Percentiles rank a stretch among this genome's conserved stretches.
These are phyloP conservation scores for Mucor ambiguus DNA, from an alignment of 371 early-diverging fungal species.

Conservation along the genomic window DNA sequence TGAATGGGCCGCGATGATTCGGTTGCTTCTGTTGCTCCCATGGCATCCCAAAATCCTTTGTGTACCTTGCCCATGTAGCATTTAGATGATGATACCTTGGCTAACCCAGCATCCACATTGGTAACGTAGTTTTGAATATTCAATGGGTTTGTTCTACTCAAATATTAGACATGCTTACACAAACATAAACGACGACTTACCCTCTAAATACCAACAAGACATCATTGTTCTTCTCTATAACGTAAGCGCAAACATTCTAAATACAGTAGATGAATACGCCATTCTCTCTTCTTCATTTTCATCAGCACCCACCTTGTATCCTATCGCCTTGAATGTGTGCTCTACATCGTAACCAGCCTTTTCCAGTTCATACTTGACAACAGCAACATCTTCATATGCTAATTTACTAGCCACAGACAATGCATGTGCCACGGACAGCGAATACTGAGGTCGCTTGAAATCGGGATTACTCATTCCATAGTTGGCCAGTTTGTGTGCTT, in stretches of 20 bases:
- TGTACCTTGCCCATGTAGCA: constrained; percentile 52
- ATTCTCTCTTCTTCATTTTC: neutral
- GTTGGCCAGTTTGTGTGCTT: neutral
- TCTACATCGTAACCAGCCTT: constrained; percentile 54
- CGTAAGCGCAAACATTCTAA: constrained; percentile 58
- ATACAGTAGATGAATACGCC: neutral
- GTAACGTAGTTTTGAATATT: constrained; percentile 63
- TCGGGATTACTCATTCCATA: constrained; percentile 3
- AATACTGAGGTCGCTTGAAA: constrained; percentile 39
- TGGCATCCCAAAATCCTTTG: constrained; percentile 59
- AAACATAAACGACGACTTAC: constrained; percentile 9
- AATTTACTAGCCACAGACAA: constrained; percentile 56
- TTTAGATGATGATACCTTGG: constrained; percentile 25
- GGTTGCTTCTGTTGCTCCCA: constrained; percentile 38
- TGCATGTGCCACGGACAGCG: constrained; percentile 53
- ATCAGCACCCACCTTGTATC: constrained; percentile 44
- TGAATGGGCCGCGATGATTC: neutral
- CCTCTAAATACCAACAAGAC: constrained; percentile 58
- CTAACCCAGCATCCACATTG: constrained; percentile 48
- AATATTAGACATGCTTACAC: neutral
- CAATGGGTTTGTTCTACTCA: constrained; percentile 55
- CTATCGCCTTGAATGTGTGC: constrained; percentile 53
- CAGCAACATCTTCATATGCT: constrained; percentile 57
- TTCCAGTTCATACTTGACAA: constrained; percentile 57
- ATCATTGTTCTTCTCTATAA: constrained; percentile 55